phyloP scores from a whole-genome alignment of 2,329 filamentous ascomycete species.

The Fusarium albosuccineum region DNA sequence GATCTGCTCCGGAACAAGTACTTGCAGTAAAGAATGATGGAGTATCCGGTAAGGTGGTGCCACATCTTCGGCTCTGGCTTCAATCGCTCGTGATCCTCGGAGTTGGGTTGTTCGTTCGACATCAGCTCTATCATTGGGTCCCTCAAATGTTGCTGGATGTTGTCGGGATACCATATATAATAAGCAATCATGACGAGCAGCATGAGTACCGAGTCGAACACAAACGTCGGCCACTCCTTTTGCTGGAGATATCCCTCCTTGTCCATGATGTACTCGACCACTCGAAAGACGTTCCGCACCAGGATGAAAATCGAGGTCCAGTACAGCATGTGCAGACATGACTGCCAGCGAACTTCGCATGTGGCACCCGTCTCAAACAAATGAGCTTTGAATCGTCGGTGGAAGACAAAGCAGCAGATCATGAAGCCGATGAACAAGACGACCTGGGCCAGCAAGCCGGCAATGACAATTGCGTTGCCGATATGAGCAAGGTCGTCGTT shows the following conservation, averaged over 20 bases:
- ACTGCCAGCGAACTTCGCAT: background rate
- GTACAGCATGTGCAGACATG: constrained; percentile 28
- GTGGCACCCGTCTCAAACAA: accelerated
- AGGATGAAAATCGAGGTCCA: constrained; percentile 13
- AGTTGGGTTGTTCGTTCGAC: background rate
- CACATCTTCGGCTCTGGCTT: background rate
- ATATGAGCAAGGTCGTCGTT: background rate
- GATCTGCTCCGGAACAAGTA: too few relatives aligned
- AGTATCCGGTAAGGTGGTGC: background rate
- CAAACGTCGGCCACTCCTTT: constrained; percentile 35
- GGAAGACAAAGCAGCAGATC: constrained; percentile 13
- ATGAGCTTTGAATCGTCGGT: constrained; percentile 9
- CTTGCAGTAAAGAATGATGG: background rate
- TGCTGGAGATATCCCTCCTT: constrained; percentile 27
- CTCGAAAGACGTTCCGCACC: constrained; percentile 23
- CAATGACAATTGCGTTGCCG: constrained; percentile 20
- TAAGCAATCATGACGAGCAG: constrained; percentile 25
- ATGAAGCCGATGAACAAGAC: constrained; percentile 23
- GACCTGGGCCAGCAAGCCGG: constrained; percentile 5
- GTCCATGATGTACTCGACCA: constrained; percentile 29
- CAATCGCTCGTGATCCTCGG: background rate
- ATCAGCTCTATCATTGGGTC: constrained; percentile 15
- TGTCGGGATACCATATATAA: constrained; percentile 20
- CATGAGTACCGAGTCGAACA: constrained; percentile 29
- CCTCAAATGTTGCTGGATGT: background rate